These are phyloP conservation scores for Candida orba DNA, from an alignment of 805 yeast species.

Conservation along the genomic window DNA sequence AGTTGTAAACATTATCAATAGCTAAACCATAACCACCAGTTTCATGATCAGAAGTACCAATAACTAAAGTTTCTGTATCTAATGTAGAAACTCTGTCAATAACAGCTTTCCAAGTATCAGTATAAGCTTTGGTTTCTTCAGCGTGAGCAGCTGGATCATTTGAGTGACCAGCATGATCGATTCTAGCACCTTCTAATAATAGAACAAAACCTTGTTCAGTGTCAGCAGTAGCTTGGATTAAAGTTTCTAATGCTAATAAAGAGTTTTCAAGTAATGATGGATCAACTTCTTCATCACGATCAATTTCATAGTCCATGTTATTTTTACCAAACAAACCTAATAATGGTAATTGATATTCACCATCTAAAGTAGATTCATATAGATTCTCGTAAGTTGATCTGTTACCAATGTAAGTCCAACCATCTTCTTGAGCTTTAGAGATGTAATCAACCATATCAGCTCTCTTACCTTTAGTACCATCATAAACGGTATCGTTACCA, in stretches of 20 bases:
- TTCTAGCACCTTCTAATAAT: conserved; percentile 83
- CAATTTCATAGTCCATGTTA: conserved; percentile 78
- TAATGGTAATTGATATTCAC: conserved; percentile 61
- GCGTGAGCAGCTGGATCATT: conserved; percentile 95
- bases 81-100: conserved; percentile 56
- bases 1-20: conserved; percentile 73
- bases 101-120: conserved; percentile 70
- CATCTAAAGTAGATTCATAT: conserved; percentile 40
- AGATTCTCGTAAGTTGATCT: conserved; percentile 47
- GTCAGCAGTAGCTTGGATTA: conserved; percentile 59
- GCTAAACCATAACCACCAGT: conserved; percentile 87
- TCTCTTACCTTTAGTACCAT: conserved; percentile 48
- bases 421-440: conserved; percentile 48
- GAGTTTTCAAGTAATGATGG: conserved; percentile 80
- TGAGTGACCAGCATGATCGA: conserved; percentile 90
- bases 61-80: conserved; percentile 70
- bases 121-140: conserved; percentile 78
- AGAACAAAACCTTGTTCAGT: conserved; percentile 82
- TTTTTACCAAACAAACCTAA: conserved; percentile 63
- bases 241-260: conserved; percentile 60
- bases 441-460: conserved; percentile 62
- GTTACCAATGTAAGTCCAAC: conserved; percentile 62
- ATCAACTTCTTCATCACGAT: conserved; percentile 49
- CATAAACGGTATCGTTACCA: conserved; percentile 34
- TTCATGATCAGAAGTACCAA: conserved; percentile 89